These are phyloP conservation scores for Globisporangium radiosum DNA, from an alignment of 352 stramenopile genomes.

Conservation along the genomic window DNA sequence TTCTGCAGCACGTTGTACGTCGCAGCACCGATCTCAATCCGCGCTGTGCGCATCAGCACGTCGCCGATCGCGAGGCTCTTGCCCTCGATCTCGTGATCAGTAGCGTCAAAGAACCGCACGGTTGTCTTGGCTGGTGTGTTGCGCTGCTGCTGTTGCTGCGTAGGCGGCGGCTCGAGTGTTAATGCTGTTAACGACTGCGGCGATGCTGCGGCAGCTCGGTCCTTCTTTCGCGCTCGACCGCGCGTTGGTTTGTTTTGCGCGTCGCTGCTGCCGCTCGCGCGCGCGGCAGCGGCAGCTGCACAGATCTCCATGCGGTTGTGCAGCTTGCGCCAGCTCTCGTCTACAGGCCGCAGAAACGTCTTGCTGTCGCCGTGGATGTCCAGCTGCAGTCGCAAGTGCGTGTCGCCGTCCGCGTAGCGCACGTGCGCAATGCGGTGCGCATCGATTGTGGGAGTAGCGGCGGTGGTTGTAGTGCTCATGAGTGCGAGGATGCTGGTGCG, in stretches of 20 bases:
- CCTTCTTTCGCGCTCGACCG: too few species aligned
- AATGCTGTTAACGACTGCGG: too few species aligned
- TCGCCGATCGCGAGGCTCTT: slow-evolving; percentile 34
- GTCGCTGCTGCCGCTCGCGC: too few species aligned
- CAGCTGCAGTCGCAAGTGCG: slow-evolving; percentile 48
- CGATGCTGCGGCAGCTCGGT: too few species aligned
- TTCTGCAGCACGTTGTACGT: slow-evolving; percentile 51
- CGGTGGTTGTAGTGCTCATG: too few species aligned
- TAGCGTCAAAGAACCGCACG: slow-evolving; percentile 38
- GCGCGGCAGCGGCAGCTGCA: slow-evolving; percentile 11
- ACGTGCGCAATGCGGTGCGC: slow-evolving; percentile 37
- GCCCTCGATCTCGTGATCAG: slow-evolving; percentile 24
- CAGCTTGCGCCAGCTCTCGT: slow-evolving; percentile 49
- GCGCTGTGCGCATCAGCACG: slow-evolving; percentile 31
- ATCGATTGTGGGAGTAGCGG: not conserved
- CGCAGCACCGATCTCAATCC: slow-evolving; percentile 34
- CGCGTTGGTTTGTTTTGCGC: too few species aligned
- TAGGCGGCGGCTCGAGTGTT: too few species aligned
- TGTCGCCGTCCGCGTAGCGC: slow-evolving; percentile 28
- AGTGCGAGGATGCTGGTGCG: too few species aligned
- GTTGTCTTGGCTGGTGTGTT: slow-evolving; percentile 9
- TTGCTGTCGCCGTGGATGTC: slow-evolving; percentile 39
- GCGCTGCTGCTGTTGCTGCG: too few species aligned
- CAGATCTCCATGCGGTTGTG: slow-evolving; percentile 55
- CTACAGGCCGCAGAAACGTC: slow-evolving; percentile 33